These are phyloP conservation scores for Beauveria varroae DNA, from an alignment of 2,329 filamentous ascomycete species.

Conservation along the genomic window DNA sequence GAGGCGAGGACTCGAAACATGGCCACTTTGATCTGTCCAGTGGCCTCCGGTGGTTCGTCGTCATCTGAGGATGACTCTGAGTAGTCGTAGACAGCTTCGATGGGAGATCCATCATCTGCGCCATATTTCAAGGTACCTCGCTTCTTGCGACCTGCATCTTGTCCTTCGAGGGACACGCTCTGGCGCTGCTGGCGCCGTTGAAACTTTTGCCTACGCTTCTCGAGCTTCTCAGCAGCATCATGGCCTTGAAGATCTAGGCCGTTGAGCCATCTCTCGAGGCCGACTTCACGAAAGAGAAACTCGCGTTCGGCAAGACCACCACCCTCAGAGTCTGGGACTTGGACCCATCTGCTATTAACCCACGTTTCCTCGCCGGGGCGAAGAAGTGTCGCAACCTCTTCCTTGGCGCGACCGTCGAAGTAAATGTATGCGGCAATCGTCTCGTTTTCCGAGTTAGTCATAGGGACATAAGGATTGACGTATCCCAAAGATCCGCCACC, in stretches of 20 bases:
- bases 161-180: slow-evolving; percentile 37
- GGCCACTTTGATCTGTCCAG: slow-evolving; percentile 96
- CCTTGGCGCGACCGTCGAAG: slow-evolving; percentile 90
- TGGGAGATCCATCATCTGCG: slow-evolving; percentile 63
- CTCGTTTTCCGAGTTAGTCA: slow-evolving; percentile 90
- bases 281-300: slow-evolving; percentile 94
- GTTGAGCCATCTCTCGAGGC: slow-evolving; percentile 92
- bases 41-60: slow-evolving; percentile 86
- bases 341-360: slow-evolving; percentile 98
- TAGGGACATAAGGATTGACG: slow-evolving; percentile 81
- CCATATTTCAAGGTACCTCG: slow-evolving; percentile 70
- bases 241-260: slow-evolving; percentile 91
- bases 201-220: slow-evolving; percentile 78
- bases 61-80: slow-evolving; percentile 70
- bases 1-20: slow-evolving; percentile 93
- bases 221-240: slow-evolving; percentile 81
- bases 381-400: slow-evolving; percentile 91
- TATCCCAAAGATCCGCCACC: slow-evolving; percentile 40
- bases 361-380: slow-evolving; percentile 94
- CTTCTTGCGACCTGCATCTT: slow-evolving; percentile 17
- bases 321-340: slow-evolving; percentile 82
- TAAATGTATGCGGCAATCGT: slow-evolving; percentile 99
- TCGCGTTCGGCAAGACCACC: slow-evolving; percentile 93
- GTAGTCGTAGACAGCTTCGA: slow-evolving; percentile 61
- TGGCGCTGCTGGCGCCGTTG: slow-evolving; percentile 60